Conservation (phyloP, 2,329 filamentous ascomycete species). For the Leptographium procerum region DNA sequence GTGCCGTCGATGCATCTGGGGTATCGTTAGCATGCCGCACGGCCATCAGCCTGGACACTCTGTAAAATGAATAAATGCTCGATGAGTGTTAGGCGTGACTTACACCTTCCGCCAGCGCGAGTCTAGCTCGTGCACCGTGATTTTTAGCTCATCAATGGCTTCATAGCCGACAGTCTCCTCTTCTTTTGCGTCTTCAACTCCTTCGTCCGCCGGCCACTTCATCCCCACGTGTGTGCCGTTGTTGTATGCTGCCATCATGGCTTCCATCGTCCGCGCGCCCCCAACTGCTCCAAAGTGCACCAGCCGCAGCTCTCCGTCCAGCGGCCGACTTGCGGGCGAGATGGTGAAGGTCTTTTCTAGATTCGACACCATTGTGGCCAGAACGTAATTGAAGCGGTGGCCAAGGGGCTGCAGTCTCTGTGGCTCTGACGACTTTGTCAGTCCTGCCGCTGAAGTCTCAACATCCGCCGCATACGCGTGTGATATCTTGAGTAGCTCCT, state of each 20-base stretch:
- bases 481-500: conserved; percentile 51
- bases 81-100: not conserved
- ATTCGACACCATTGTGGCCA: conserved; percentile 66
- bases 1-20: conserved; percentile 74
- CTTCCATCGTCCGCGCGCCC: conserved; percentile 57
- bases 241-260: conserved; percentile 59
- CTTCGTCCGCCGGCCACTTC: conserved; percentile 32
- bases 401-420: not conserved
- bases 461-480: conserved; percentile 39
- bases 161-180: conserved; percentile 57
- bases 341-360: conserved; percentile 75
- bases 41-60: too few species aligned
- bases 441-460: not conserved
- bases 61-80: too few species aligned
- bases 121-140: conserved; percentile 58
- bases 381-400: conserved; percentile 58
- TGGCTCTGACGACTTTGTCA: not conserved
- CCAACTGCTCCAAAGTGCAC: conserved; percentile 62
- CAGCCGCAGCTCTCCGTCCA: conserved; percentile 60
- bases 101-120: conserved; percentile 63
- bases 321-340: conserved; percentile 57
- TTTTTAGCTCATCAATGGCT: conserved; percentile 52
- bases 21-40: not conserved
- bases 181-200: conserved; percentile 32
- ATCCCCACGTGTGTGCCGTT: conserved; percentile 43